A percentile compares a stretch with the other conserved stretches of the same genome.
These are phyloP conservation scores for Dalbergia cochinchinensis DNA, from an alignment of 306 rosid genomes.

Conservation along the genomic window DNA sequence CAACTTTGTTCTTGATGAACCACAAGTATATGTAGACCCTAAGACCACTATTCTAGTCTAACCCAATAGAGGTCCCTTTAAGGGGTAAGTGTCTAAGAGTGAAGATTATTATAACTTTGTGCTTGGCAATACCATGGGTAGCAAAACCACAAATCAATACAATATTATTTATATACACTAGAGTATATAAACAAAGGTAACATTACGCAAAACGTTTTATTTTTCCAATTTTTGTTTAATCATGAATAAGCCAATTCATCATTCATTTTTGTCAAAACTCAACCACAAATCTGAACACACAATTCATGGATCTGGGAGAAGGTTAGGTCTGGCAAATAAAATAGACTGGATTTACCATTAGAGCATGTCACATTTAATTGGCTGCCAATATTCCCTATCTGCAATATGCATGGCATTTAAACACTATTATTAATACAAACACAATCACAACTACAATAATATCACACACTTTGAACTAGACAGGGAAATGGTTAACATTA, in stretches of 20 bases:
- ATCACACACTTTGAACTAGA: neutral
- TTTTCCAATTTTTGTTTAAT: neutral
- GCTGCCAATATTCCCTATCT: slow-evolving; percentile 60
- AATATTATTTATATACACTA: slow-evolving; percentile 13
- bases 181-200: slow-evolving; percentile 21
- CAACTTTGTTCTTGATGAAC: too few species aligned
- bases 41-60: too few species aligned
- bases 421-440: neutral
- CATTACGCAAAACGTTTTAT: neutral
- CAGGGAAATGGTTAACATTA: neutral
- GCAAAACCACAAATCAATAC: slow-evolving; percentile 8
- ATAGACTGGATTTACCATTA: slow-evolving; percentile 57
- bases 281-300: slow-evolving; percentile 63
- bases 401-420: slow-evolving; percentile 39
- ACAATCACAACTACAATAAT: neutral
- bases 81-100: too few species aligned
- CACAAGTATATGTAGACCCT: too few species aligned
- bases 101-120: too few species aligned
- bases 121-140: neutral
- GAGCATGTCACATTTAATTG: slow-evolving; percentile 67
- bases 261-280: slow-evolving; percentile 37
- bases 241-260: neutral
- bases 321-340: slow-evolving; percentile 50
- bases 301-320: slow-evolving; percentile 56
- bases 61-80: too few species aligned